A percentile compares a stretch with the other conserved stretches of the same genome.
Evolutionary conservation across 192 early-diverging fungal genomes (phyloP).

Genomic region (Podila epigama): DNA sequence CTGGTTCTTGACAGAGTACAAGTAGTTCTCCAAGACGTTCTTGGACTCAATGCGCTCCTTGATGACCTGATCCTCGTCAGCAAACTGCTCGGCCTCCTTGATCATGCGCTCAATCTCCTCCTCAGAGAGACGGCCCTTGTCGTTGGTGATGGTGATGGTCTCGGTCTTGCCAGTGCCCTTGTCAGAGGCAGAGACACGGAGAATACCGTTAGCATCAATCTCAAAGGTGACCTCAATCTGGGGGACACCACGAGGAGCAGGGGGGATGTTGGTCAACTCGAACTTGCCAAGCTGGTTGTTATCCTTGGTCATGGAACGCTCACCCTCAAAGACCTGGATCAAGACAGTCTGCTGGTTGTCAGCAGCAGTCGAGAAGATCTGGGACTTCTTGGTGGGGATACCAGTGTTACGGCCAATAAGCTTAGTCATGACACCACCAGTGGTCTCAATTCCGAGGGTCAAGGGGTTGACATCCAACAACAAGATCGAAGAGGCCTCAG

Average conservation of each 20-base stretch:
- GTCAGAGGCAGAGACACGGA: constrained; percentile 92
- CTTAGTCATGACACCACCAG: constrained; percentile 96
- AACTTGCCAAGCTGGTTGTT: constrained; percentile 99
- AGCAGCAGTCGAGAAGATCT: constrained; percentile 96
- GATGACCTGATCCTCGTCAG: constrained; percentile 81
- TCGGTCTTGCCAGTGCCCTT: constrained; percentile 98
- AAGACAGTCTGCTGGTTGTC: constrained; percentile 97
- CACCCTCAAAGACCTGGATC: constrained; percentile 98
- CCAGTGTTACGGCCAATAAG: constrained; percentile 92
- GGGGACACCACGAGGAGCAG: constrained; percentile 94
- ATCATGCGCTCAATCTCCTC: constrained; percentile 99
- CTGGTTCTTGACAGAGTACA: constrained; percentile 90
- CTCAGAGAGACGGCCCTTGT: constrained; percentile 93
- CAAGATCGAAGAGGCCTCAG: constrained; percentile 69
- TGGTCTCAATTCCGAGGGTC: constrained; percentile 98
- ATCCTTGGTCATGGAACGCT: constrained; percentile 96
- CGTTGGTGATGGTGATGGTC: constrained; percentile 96
- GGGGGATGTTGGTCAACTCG: constrained; percentile 93
- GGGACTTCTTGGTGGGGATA: constrained; percentile 97
- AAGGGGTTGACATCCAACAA: constrained; percentile 96
- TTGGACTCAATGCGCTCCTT: constrained; percentile 91
- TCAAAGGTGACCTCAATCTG: constrained; percentile 99
- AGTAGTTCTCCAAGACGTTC: constrained; percentile 91
- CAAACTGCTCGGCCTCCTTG: constrained; percentile 92
- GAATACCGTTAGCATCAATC: constrained; percentile 93